Conservation (phyloP, 2,329 filamentous ascomycete genomes). For the Talaromyces sp. region DNA sequence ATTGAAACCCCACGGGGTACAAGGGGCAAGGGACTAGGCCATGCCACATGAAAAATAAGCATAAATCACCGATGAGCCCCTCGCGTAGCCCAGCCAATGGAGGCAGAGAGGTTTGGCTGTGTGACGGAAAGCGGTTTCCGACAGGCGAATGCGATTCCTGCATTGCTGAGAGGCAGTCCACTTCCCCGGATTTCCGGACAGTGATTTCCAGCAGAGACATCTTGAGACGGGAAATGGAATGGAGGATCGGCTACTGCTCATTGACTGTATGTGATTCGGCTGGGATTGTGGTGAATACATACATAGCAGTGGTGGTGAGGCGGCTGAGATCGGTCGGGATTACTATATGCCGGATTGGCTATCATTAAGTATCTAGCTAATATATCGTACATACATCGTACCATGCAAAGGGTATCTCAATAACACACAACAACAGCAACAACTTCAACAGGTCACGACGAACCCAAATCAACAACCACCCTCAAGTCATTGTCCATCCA, state of each 20-base stretch:
- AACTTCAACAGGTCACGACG: background rate
- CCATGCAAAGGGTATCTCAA: conserved; percentile 6
- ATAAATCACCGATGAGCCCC: background rate
- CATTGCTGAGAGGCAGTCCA: background rate
- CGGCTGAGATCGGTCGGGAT: background rate
- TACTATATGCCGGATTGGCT: background rate
- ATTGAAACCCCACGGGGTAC: conserved; percentile 4
- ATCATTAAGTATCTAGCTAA: background rate
- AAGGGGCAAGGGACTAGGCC: background rate
- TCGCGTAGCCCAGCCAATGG: background rate
- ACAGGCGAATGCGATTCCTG: background rate
- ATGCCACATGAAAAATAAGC: conserved; percentile 3
- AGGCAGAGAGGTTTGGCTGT: background rate
- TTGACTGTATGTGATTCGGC: too few relatives aligned
- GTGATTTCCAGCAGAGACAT: background rate
- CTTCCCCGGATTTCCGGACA: conserved; percentile 1
- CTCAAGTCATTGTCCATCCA: conserved; percentile 48
- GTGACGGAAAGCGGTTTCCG: conserved; percentile 17
- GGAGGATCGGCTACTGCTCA: too few relatives aligned
- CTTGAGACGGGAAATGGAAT: too few relatives aligned
- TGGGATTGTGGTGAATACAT: background rate
- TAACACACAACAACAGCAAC: background rate
- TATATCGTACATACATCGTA: background rate
- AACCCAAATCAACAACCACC: conserved; percentile 40
- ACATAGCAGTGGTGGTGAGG: background rate